Conservation (phyloP, 768 basidiomycete species). For the Neoboletus brunneissimus region DNA sequence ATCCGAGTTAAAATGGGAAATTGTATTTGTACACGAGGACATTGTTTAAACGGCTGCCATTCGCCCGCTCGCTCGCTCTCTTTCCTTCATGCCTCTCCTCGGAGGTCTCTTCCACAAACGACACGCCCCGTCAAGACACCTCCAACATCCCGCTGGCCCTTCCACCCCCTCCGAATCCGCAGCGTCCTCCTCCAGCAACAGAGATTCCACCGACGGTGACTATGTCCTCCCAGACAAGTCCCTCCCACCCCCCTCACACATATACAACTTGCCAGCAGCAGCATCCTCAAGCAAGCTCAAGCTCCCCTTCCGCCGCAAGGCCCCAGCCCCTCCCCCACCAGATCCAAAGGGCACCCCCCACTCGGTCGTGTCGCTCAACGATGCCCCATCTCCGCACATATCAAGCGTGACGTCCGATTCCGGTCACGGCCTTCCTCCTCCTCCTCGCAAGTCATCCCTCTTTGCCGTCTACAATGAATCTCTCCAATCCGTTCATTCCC, state of each 20-base stretch:
- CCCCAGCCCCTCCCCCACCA: slow-evolving; percentile 11
- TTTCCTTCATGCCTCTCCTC: slow-evolving; percentile 26
- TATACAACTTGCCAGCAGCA: slow-evolving; percentile 25
- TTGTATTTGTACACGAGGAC: slow-evolving; percentile 5
- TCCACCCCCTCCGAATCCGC: slow-evolving; percentile 13
- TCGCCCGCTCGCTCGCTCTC: not conserved
- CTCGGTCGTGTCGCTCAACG: slow-evolving; percentile 19
- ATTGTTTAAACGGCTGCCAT: slow-evolving; percentile 3
- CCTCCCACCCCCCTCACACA: not conserved
- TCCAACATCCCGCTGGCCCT: not conserved
- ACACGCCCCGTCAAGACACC: not conserved
- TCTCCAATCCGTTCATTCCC: slow-evolving; percentile 55
- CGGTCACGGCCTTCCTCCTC: slow-evolving; percentile 47
- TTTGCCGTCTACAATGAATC: slow-evolving; percentile 56
- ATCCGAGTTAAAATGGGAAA: slow-evolving; percentile 6
- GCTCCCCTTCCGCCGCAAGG: slow-evolving; percentile 44
- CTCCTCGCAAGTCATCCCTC: slow-evolving; percentile 62
- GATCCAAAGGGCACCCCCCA: slow-evolving; percentile 1
- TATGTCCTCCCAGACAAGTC: slow-evolving; percentile 29
- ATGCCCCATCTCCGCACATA: slow-evolving; percentile 30
- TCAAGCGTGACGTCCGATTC: slow-evolving; percentile 43
- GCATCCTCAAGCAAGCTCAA: slow-evolving; percentile 44
- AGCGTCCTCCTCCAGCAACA: slow-evolving; percentile 14
- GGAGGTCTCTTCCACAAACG: slow-evolving; percentile 30
- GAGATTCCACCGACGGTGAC: slow-evolving; percentile 32